phyloP scores from a whole-genome alignment of 2,329 filamentous ascomycete species.

The Escovopsis sp. region DNA sequence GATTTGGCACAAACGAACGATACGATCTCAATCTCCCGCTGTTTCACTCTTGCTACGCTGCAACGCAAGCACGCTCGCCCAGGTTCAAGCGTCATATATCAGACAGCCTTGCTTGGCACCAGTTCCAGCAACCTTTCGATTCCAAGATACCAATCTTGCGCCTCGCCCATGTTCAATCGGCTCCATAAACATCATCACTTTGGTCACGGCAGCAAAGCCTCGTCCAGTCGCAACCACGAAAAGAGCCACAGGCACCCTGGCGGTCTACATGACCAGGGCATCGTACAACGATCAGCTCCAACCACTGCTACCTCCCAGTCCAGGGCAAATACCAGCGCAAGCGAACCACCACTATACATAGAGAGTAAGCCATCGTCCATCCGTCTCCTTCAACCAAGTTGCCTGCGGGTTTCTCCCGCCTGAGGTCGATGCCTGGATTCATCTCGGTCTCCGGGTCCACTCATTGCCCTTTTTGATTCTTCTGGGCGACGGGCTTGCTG shows the following conservation, averaged over 20 bases:
- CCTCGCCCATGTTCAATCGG: conserved; percentile 23
- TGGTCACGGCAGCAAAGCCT: conserved; percentile 10
- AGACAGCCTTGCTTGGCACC: neutral
- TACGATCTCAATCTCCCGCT: no score
- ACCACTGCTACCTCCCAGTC: conserved; percentile 10
- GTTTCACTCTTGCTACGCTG: neutral
- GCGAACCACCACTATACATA: conserved; percentile 6
- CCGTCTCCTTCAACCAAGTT: no score
- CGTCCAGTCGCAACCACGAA: conserved; percentile 3
- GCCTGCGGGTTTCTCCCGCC: no score
- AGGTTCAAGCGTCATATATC: neutral
- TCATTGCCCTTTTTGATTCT: no score
- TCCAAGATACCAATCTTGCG: neutral
- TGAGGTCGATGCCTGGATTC: no score
- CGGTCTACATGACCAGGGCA: conserved; percentile 15
- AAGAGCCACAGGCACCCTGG: conserved; percentile 11
- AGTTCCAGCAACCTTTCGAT: neutral
- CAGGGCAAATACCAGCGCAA: conserved; percentile 13
- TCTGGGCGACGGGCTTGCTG: no score
- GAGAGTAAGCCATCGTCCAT: conserved; percentile 17
- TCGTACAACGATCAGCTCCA: conserved; percentile 11
- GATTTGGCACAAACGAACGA: no score
- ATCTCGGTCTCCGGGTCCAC: no score
- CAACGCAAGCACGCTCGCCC: neutral
- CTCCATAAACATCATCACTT: conserved; percentile 15